Percentiles rank a stretch among this genome's conserved stretches.
These are phyloP conservation scores for Ormosia semicastrata DNA, from an alignment of 306 rosid genomes.

Conservation along the genomic window DNA sequence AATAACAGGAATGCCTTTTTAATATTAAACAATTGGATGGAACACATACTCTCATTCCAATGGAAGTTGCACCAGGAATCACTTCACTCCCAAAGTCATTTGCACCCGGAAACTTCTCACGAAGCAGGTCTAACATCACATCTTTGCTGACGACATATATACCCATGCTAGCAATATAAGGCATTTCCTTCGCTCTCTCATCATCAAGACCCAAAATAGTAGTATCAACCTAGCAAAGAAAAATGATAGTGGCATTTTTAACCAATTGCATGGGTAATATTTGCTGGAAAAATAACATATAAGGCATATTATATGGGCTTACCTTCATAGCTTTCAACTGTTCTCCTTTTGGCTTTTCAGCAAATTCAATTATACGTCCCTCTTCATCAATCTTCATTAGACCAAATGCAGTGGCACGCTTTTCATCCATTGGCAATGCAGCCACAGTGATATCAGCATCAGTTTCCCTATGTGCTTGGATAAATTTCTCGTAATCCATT, in stretches of 20 bases:
- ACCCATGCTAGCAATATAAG: constrained; percentile 98
- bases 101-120: constrained; percentile 85
- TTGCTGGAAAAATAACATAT: not conserved
- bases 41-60: constrained; percentile 82
- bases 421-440: constrained; percentile 96
- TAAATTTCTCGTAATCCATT: constrained; percentile 94
- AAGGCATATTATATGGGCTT: not conserved
- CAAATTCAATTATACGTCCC: constrained; percentile 88
- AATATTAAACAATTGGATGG: not conserved
- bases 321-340: constrained; percentile 96
- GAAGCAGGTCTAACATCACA: constrained; percentile 81
- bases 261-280: not conserved
- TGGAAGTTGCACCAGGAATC: constrained; percentile 96
- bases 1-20: not conserved
- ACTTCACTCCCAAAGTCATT: constrained; percentile 99
- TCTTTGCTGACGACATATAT: constrained; percentile 94
- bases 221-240: constrained; percentile 78
- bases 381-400: constrained; percentile 98
- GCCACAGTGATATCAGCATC: constrained; percentile 99
- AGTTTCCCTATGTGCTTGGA: constrained; percentile 93
- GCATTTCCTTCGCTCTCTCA: constrained; percentile 92
- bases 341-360: constrained; percentile 97
- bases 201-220: constrained; percentile 97
- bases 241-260: not conserved
- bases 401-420: constrained; percentile 96